Evolutionary conservation across 495 filamentous ascomycete species (phyloP), one percentile per base, ranked within the genome.

Genomic region (Penicillium malachiteum): DNA sequence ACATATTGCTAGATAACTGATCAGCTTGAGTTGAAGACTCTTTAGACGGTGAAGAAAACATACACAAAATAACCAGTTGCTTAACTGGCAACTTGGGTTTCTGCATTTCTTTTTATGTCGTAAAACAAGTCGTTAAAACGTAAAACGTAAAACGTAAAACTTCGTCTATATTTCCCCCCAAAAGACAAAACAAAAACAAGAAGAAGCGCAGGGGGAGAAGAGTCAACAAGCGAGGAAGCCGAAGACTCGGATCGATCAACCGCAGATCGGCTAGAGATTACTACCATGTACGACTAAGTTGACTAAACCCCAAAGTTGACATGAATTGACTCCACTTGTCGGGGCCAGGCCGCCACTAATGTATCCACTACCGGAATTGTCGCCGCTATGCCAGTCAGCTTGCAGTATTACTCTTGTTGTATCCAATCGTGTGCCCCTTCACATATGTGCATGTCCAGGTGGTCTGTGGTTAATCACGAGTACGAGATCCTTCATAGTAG

Each of bases 11-110:
- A 52, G 7, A 41, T 30, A 26, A 46, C 21, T 14, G 18, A 31
- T 16, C 30, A 32, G 40, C 40, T 13, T 21, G 16, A 44, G 17
- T 59, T 45, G 64, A n/a, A n/a, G n/a, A 43, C 38, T 16, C 21
- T 40, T 33, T 26, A 17, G 30, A 14, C 44, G 32, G 37, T 38
- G 32, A 30, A 30, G 14, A 49, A n/a, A 40, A 72, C 83, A 77
- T 75, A 89, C 86, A 82, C 40, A 90, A 76, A 65, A 90, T 87
- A 10, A 84, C 62, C 16, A 81, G 69, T 65, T 81, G 78, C 71
- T 68, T 75, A 4, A 77, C 68, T 5, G 78, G 78, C 72, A 81
- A 71, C 63, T 66, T 71, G 16, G 73, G 70, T 40, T 50, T 50
- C 48, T 50, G 48, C 48, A 50, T 50, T 26, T 10, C 17, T 50